A percentile compares a stretch with the other conserved stretches of the same genome.
These are phyloP conservation scores for Sporothrix dimorphospora DNA, from an alignment of 2,329 filamentous ascomycete genomes.

Conservation along the genomic window DNA sequence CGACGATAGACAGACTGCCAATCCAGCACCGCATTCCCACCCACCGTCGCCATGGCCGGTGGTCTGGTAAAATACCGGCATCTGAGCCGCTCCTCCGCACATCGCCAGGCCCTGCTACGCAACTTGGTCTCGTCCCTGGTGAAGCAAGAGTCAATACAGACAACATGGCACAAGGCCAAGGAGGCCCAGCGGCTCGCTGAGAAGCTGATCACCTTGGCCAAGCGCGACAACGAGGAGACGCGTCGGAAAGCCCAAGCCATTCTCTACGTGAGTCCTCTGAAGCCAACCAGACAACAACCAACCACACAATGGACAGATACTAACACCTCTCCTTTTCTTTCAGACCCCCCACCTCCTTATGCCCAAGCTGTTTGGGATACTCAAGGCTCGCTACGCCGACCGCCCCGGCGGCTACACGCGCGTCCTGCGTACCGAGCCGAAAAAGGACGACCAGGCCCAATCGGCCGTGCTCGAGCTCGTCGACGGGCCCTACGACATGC, in stretches of 20 bases:
- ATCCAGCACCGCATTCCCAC: not conserved
- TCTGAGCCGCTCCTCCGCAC: slow-evolving; percentile 80
- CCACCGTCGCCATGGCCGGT: slow-evolving; percentile 69
- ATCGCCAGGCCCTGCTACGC: slow-evolving; percentile 88
- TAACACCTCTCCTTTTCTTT: not conserved
- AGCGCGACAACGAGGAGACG: slow-evolving; percentile 86
- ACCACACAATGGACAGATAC: not conserved
- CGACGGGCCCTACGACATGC: slow-evolving; percentile 90
- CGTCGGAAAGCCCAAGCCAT: slow-evolving; percentile 74
- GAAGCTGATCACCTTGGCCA: slow-evolving; percentile 90
- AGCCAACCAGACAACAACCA: not conserved
- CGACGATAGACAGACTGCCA: slow-evolving; percentile 16
- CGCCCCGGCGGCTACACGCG: slow-evolving; percentile 94
- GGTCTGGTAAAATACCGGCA: slow-evolving; percentile 86
- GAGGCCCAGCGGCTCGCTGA: slow-evolving; percentile 93
- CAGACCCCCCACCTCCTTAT: slow-evolving; percentile 71
- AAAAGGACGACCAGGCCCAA: slow-evolving; percentile 78
- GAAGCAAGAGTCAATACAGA: slow-evolving; percentile 89
- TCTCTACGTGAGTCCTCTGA: slow-evolving; percentile 69
- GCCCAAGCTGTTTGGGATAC: slow-evolving; percentile 84
- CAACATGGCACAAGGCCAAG: slow-evolving; percentile 95
- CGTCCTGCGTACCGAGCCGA: slow-evolving; percentile 87
- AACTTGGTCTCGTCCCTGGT: slow-evolving; percentile 96
- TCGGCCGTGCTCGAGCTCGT: slow-evolving; percentile 94
- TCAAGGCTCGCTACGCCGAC: slow-evolving; percentile 75